phyloP scores from a whole-genome alignment of 306 rosid species.

The Amphicarpaea edgeworthii region DNA sequence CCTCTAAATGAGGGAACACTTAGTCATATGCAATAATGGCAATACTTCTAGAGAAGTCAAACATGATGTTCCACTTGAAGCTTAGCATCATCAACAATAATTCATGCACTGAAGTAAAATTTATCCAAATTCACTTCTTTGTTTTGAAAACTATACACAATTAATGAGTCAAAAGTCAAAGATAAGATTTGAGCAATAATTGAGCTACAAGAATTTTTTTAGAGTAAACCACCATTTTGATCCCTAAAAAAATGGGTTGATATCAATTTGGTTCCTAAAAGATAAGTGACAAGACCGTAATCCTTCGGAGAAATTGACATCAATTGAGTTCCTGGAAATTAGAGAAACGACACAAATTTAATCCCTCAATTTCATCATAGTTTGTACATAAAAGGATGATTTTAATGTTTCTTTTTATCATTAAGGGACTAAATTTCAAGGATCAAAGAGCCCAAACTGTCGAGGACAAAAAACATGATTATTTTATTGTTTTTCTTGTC shows the following conservation, averaged over 20 bases:
- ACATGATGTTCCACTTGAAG: neutral
- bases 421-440: neutral
- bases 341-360: neutral
- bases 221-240: neutral
- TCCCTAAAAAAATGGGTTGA: neutral
- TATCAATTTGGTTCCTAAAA: neutral
- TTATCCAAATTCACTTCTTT: conserved; percentile 16
- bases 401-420: neutral
- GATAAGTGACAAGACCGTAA: neutral
- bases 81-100: conserved; percentile 21
- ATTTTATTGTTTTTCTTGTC: neutral
- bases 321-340: neutral
- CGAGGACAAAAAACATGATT: neutral
- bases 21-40: neutral
- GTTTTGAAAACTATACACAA: conserved; percentile 22
- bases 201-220: neutral
- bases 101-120: neutral
- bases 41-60: conserved; percentile 21
- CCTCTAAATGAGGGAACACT: conserved; percentile 1
- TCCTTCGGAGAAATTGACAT: neutral
- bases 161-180: conserved; percentile 15
- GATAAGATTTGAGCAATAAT: conserved; percentile 13
- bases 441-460: neutral
- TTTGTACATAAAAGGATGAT: neutral
- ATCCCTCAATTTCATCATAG: neutral